Percentiles rank a stretch among this genome's conserved stretches.
Conservation (phyloP, 768 basidiomycete species). For the Psilocybe cubensis region DNA sequence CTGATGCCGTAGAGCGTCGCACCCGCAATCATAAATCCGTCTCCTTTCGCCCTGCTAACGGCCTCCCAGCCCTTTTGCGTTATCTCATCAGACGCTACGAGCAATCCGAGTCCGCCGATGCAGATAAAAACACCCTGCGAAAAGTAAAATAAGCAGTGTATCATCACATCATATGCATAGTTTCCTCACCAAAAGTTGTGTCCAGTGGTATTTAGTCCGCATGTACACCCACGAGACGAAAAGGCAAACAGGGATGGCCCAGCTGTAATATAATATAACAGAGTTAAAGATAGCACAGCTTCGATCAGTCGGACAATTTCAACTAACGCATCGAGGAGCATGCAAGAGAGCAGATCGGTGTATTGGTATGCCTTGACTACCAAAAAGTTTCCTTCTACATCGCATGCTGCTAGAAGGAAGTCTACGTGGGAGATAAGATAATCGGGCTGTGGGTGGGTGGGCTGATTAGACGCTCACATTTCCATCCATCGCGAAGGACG, state of each 20-base stretch:
- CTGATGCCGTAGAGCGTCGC: slow-evolving; percentile 88
- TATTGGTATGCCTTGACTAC: slow-evolving; percentile 87
- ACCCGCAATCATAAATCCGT: slow-evolving; percentile 85
- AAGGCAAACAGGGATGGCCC: slow-evolving; percentile 89
- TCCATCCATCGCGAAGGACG: slow-evolving; percentile 80
- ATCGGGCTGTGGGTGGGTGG: too few species aligned
- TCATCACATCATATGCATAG: not conserved
- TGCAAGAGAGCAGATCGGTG: slow-evolving; percentile 86
- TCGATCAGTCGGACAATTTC: not conserved
- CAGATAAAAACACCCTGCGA: slow-evolving; percentile 69
- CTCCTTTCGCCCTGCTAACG: slow-evolving; percentile 70
- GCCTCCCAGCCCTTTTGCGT: slow-evolving; percentile 79
- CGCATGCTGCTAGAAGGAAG: slow-evolving; percentile 74
- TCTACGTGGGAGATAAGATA: slow-evolving; percentile 45
- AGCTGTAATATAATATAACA: slow-evolving; percentile 50
- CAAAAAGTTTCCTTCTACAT: slow-evolving; percentile 89
- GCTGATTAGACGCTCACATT: slow-evolving; percentile 54
- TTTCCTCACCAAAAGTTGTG: slow-evolving; percentile 73
- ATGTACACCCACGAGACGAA: slow-evolving; percentile 86
- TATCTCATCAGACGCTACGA: slow-evolving; percentile 78
- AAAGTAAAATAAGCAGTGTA: not conserved
- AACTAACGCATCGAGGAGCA: slow-evolving; percentile 87
- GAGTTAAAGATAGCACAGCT: not conserved
- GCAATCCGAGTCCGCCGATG: slow-evolving; percentile 74
- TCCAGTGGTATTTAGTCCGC: slow-evolving; percentile 81